A percentile compares a stretch with the other conserved stretches of the same genome.
These are phyloP conservation scores for button mushroom (Agaricus bisporus) DNA, from an alignment of 768 basidiomycete genomes.

Conservation along the genomic window DNA sequence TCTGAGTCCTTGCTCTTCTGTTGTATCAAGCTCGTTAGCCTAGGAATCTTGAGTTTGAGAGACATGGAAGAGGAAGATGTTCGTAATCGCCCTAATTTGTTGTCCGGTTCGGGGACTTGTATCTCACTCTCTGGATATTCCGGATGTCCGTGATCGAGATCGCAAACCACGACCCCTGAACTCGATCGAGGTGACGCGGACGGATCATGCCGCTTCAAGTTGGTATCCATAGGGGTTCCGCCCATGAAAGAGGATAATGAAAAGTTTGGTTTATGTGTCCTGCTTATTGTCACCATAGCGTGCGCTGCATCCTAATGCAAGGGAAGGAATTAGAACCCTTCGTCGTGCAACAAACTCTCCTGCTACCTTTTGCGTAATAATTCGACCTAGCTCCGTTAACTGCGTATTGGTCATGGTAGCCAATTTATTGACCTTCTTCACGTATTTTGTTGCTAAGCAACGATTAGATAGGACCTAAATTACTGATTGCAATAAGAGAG, in stretches of 20 bases:
- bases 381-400: background rate
- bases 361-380: background rate
- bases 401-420: background rate
- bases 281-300: background rate
- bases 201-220: slow-evolving; percentile 5
- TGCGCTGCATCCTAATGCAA: background rate
- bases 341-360: background rate
- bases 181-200: background rate
- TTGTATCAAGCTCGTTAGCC: background rate
- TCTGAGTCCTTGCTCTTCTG: background rate
- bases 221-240: too few relatives aligned
- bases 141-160: too few relatives aligned
- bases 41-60: slow-evolving; percentile 5
- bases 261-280: slow-evolving; percentile 1
- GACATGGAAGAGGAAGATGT: background rate
- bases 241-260: background rate
- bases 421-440: background rate
- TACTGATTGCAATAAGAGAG: too few relatives aligned
- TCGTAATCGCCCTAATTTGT: background rate
- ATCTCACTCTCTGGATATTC: too few relatives aligned
- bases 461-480: background rate
- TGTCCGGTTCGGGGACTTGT: background rate
- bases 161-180: background rate
- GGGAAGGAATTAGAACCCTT: too few relatives aligned
- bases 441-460: background rate